Evolutionary conservation across 345 rosid species (phyloP), one percentile per base, ranked within the genome.

Genomic region (Cochlearia excelsa): DNA sequence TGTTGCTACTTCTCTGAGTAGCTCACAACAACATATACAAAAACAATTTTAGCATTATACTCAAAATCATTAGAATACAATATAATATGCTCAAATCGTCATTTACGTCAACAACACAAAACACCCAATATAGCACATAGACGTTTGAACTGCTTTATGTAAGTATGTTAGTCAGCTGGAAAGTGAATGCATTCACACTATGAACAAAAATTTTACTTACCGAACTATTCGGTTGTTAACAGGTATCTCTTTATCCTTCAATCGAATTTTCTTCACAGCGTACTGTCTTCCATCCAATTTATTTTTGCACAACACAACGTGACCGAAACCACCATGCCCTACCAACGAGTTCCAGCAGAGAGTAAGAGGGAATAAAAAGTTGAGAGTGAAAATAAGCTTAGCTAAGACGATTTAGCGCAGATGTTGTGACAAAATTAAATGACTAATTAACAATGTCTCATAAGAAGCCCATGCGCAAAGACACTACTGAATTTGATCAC

Each of bases 311-410:
- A 92, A 68, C 3, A 92, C 90, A 63, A 92, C 98, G 66, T 82
- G 93, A 46, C 93, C 98, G 63, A 92, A 92, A 69, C 95, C 95
- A 59, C 98, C 98, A 70, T 86, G 98, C 56, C 98, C 98, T 92
- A 73, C 63, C 50, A 59, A 16, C 30, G 66, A 54, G 33, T 73
- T 42, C 65, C 44, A 71, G 27, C 40, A 65, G 30, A 63, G 34
- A 69, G 46, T 9, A 28, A 47, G 42, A 62, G 48, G 16, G 26
- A 50, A 34, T 48, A 54, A 39, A 26, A 27, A 26, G 47, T 27
- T 30, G 26, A 10, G 46, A 51, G 31, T 59, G 39, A 44, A 33
- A 43, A 29, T 35, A 37, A 58, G 46, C 43, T 30, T 9, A 11
- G 46, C 57, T 34, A 49, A 46, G 34, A 10, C 35, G 38, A 27